Percentiles rank a stretch among this genome's conserved stretches.
Conservation (phyloP, 768 basidiomycete genomes). For the Grammothele lineata region DNA sequence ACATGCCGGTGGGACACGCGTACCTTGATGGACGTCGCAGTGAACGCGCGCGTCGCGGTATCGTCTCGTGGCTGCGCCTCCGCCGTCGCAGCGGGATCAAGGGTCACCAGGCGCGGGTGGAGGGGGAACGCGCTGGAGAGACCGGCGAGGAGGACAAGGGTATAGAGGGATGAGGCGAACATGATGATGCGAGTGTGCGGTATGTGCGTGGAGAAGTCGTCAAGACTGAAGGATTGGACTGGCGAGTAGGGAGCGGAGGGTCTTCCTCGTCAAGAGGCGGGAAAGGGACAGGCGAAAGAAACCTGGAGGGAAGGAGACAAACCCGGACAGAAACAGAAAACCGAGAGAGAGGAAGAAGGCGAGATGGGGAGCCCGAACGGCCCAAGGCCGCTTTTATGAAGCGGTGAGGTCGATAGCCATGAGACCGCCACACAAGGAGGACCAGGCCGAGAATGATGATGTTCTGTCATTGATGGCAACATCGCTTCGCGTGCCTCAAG, state of each 20-base stretch:
- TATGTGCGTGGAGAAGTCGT: not conserved
- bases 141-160: not conserved
- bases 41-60: constrained; percentile 1
- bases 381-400: too few relatives aligned
- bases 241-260: not conserved
- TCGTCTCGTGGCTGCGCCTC: not conserved
- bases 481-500: too few relatives aligned
- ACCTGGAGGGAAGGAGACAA: not conserved
- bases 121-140: not conserved
- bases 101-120: not conserved
- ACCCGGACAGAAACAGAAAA: too few relatives aligned
- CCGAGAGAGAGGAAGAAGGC: too few relatives aligned
- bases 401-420: too few relatives aligned
- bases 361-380: too few relatives aligned
- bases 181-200: not conserved
- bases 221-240: not conserved
- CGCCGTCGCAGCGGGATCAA: not conserved
- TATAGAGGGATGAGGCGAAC: not conserved
- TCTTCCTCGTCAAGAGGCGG: not conserved
- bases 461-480: too few relatives aligned
- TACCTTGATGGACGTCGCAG: not conserved
- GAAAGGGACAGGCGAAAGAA: not conserved
- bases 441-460: too few relatives aligned
- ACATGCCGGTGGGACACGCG: too few relatives aligned
- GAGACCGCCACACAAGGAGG: too few relatives aligned